Percentiles rank a stretch among this genome's conserved stretches.
Conservation (phyloP, 805 yeast genomes). For the Dipodascus albidus region DNA sequence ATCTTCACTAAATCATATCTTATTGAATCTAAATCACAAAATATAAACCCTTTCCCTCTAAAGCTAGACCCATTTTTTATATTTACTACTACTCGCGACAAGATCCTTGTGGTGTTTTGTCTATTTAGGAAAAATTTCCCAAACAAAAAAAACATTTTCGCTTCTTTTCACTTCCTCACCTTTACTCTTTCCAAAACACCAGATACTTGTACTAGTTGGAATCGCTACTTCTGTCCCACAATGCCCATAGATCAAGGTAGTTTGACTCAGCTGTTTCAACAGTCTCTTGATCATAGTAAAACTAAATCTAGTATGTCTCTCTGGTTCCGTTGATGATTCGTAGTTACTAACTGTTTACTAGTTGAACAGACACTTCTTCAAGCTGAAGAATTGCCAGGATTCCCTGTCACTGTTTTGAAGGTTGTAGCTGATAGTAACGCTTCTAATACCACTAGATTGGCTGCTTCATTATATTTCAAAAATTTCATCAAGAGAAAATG, state of each 20-base stretch:
- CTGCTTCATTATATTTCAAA: conserved; percentile 85
- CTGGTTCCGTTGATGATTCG: no score
- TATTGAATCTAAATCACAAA: background rate
- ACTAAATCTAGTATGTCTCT: conserved; percentile 2
- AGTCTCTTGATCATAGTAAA: conserved; percentile 1
- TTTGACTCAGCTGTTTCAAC: background rate
- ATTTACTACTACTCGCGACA: background rate
- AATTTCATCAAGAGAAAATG: conserved; percentile 75
- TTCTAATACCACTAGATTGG: conserved; percentile 53
- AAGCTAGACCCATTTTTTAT: no score
- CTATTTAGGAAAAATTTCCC: background rate
- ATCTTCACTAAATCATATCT: background rate
- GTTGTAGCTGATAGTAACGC: conserved; percentile 56
- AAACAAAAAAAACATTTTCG: background rate
- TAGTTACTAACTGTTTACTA: conserved; percentile 4
- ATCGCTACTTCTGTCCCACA: background rate
- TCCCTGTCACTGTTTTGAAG: conserved; percentile 63
- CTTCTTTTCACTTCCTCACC: background rate
- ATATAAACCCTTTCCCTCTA: background rate
- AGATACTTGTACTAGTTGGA: background rate
- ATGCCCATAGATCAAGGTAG: background rate
- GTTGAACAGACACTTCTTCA: conserved; percentile 50
- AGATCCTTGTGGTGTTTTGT: background rate
- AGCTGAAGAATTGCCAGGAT: conserved; percentile 59
- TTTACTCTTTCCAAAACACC: background rate